Evolutionary conservation across 306 rosid genomes (phyloP).

Genomic region (Glycine soja): DNA sequence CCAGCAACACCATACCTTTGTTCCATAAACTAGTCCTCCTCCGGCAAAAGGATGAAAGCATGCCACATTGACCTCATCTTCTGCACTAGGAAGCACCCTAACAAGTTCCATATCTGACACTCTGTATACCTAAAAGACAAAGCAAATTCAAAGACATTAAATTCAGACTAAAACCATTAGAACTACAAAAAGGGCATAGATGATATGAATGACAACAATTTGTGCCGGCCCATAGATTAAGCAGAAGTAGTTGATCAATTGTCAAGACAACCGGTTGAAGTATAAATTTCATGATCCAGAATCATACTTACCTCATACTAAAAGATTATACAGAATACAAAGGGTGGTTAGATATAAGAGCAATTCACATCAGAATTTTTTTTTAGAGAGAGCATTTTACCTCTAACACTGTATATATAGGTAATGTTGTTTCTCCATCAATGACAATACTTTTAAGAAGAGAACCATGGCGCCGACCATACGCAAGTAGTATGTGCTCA

Average conservation of each 20-base stretch:
- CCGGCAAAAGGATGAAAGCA: constrained; percentile 98
- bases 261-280: constrained; percentile 21
- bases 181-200: constrained; percentile 25
- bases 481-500: constrained; percentile 73
- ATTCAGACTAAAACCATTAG: constrained; percentile 38
- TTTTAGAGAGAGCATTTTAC: constrained; percentile 48
- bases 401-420: constrained; percentile 97
- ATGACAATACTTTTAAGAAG: constrained; percentile 85
- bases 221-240: constrained; percentile 21
- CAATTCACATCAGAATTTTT: constrained; percentile 29
- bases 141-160: constrained; percentile 33
- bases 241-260: constrained; percentile 17
- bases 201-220: constrained; percentile 15
- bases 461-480: constrained; percentile 66
- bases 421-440: constrained; percentile 94
- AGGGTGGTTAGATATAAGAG: not conserved
- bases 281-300: constrained; percentile 30
- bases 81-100: constrained; percentile 96
- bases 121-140: constrained; percentile 79
- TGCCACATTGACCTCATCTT: constrained; percentile 98
- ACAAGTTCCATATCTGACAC: constrained; percentile 99
- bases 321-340: constrained; percentile 9
- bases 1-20: constrained; percentile 76
- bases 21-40: constrained; percentile 98
- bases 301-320: not conserved